A percentile compares a stretch with the other conserved stretches of the same genome.
Conservation (phyloP, 495 filamentous ascomycete species). For the Cercophora newfieldiana region DNA sequence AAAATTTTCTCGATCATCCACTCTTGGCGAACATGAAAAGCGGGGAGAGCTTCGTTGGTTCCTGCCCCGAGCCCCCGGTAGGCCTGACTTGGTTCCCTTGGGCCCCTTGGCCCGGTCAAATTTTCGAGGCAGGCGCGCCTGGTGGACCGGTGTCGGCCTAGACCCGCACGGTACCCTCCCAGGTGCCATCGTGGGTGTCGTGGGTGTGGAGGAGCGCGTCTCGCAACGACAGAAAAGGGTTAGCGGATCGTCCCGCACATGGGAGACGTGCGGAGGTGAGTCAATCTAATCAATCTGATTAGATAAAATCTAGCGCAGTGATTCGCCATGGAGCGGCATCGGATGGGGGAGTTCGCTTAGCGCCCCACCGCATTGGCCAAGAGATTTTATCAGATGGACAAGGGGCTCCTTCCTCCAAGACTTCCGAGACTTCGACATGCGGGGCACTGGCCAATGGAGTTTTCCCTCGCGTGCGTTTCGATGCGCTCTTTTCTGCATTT, state of each 20-base stretch:
- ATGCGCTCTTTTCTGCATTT: not conserved
- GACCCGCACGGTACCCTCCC: not conserved
- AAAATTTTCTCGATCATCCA: not conserved
- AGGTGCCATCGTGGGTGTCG: not conserved
- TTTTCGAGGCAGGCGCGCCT: not conserved
- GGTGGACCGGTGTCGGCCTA: not conserved
- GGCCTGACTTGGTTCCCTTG: too few species aligned
- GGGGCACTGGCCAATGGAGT: not conserved
- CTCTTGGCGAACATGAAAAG: not conserved
- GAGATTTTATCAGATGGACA: slow-evolving; percentile 22
- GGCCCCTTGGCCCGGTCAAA: not conserved
- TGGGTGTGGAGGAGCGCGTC: not conserved
- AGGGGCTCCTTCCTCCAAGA: not conserved
- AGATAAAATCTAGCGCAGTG: slow-evolving; percentile 18
- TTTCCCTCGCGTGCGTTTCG: not conserved
- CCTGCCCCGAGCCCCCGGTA: not conserved
- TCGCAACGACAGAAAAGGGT: not conserved
- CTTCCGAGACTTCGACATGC: not conserved
- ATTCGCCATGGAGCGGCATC: not conserved
- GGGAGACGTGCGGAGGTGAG: not conserved
- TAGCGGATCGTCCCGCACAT: not conserved
- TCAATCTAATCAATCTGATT: slow-evolving; percentile 28
- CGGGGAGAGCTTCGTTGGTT: not conserved
- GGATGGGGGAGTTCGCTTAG: slow-evolving; percentile 13
- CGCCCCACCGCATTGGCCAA: not conserved